Base-by-base conservation (phyloP, 176 grass and related monocot genomes). In the Rhynchospora tenuis region DNA sequence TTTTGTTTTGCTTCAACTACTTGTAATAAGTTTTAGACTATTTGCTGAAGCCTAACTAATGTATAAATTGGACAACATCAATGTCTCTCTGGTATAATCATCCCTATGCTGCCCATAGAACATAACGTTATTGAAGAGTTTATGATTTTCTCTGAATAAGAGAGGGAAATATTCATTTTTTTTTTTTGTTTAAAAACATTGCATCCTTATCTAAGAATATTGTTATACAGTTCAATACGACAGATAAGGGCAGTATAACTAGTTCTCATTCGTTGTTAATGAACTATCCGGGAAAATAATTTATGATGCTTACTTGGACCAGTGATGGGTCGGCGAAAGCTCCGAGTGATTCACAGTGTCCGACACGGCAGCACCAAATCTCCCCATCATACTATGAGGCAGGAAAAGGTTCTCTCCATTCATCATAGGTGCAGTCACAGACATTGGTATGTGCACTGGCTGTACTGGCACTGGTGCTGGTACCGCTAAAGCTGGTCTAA, bases 251-350 rank as follows among this genome's bases (percentile, higher is more conserved):
- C 50, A 76, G 33, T 72, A 19, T 20, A 46, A 44, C 17, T 71
- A 20, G 15, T 54, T 55, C 3, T 54, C 23, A 75, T 26, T 54
- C 23, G 16, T 76, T 29, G 14, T 56, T 29, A 55, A 55, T 74
- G 22, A 28, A 54, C 54, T 19, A 55, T 76, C 23, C 31, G 22
- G 55, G 50, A 56, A 56, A 73, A 50, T 0, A 29, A 56, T 31
- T 74, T 2, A 16, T 56, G 26, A 54, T 12, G 88, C 89, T 87
- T 93, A 98, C 95, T 93, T 98, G 84, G 89, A 80, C 90, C 90
- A 95, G 61, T 72, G 85, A 88, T 72, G 79, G 86, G 74, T 85
- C 83, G 79, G 84, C 27, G 88, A 80, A 47, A 84, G 78, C 4
- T 88, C 92, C 86, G 92, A 70, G 42, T 89, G 87, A 64, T 78